A percentile compares a stretch with the other conserved stretches of the same genome.
These are phyloP conservation scores for Eucalyptus curtisii DNA, from an alignment of 345 rosid genomes.

Conservation along the genomic window DNA sequence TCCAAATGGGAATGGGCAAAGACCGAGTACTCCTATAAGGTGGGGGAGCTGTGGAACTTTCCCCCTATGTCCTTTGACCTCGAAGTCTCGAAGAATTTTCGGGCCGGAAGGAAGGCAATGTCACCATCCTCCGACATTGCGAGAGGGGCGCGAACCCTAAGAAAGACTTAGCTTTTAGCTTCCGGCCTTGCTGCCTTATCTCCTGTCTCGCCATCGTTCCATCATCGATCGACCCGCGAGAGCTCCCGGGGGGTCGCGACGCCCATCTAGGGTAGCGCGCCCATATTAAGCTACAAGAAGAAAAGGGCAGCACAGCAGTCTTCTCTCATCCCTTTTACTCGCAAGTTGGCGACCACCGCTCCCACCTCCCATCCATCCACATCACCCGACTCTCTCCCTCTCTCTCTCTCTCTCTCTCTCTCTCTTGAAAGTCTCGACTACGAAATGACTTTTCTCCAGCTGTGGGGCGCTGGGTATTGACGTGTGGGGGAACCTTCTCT, in stretches of 20 bases:
- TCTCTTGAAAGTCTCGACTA: background rate
- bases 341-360: background rate
- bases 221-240: background rate
- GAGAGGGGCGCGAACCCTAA: background rate
- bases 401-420: background rate
- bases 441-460: background rate
- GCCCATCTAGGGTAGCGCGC: background rate
- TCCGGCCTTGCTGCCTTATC: background rate
- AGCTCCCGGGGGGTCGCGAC: background rate
- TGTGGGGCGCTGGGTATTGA: background rate
- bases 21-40: background rate
- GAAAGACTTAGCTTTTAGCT: background rate
- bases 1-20: background rate
- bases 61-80: background rate
- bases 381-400: background rate
- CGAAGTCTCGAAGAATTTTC: background rate
- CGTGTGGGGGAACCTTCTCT: background rate
- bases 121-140: background rate
- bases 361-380: background rate
- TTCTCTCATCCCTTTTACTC: background rate
- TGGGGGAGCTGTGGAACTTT: background rate
- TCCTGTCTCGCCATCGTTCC: background rate
- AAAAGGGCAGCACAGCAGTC: background rate
- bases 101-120: background rate
- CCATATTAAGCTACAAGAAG: background rate